Conservation (phyloP, 2,329 filamentous ascomycete species). For the Diaporthe velutina region DNA sequence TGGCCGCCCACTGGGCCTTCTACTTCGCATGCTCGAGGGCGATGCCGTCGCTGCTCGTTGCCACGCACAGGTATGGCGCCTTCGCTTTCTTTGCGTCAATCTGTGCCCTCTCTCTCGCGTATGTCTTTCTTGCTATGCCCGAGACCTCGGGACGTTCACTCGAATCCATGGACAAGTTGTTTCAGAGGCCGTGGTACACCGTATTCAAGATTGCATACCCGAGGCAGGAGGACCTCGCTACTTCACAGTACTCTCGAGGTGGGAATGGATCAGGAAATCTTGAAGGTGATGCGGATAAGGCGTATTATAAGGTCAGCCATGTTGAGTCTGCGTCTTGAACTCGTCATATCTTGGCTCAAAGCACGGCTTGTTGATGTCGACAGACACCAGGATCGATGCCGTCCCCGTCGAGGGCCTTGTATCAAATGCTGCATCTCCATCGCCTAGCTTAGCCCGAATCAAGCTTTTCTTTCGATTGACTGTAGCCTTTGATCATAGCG, state of each 20-base stretch:
- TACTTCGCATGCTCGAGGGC: slow-evolving; percentile 84
- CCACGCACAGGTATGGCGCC: slow-evolving; percentile 63
- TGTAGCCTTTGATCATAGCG: too few species aligned
- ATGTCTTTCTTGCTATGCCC: slow-evolving; percentile 80
- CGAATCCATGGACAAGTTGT: slow-evolving; percentile 79
- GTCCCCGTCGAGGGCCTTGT: background rate
- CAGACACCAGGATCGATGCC: too few species aligned
- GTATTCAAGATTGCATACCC: slow-evolving; percentile 3
- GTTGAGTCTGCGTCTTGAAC: background rate
- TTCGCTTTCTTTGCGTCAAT: slow-evolving; percentile 82
- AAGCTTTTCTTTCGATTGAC: background rate
- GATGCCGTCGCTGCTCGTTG: slow-evolving; percentile 80
- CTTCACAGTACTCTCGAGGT: background rate
- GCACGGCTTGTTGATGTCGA: too few species aligned
- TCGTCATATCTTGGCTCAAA: background rate
- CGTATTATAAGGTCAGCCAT: background rate
- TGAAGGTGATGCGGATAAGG: background rate
- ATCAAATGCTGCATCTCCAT: background rate
- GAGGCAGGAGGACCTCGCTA: background rate
- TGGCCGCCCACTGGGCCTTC: slow-evolving; percentile 84
- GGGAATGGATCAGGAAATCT: background rate
- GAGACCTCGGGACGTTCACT: slow-evolving; percentile 76
- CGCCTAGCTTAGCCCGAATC: background rate
- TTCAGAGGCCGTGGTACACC: slow-evolving; percentile 78
- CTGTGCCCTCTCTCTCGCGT: slow-evolving; percentile 75